Evolutionary conservation across 208 protist species (phyloP).

Genomic region (Baffinella frigidus): DNA sequence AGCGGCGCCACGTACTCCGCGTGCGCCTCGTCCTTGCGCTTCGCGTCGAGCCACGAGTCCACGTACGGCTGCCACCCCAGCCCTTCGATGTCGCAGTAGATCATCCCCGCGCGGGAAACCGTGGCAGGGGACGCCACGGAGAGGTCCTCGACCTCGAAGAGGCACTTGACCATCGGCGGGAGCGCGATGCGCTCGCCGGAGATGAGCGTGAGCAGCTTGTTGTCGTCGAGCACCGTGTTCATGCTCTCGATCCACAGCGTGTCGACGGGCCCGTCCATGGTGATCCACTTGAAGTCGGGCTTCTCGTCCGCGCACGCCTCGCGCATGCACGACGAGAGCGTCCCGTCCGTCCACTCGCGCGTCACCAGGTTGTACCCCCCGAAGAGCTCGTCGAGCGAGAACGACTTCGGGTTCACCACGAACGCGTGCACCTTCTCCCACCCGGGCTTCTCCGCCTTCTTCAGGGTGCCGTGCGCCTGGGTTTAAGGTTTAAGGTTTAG

Average conservation of each 20-base stretch:
- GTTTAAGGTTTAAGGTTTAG: too few relatives aligned
- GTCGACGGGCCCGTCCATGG: conserved; percentile 97
- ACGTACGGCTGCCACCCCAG: conserved; percentile 87
- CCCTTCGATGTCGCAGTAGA: conserved; percentile 91
- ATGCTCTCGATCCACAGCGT: conserved; percentile 99
- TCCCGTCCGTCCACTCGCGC: conserved; percentile 96
- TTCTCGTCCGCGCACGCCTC: conserved; percentile 86
- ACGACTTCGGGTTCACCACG: conserved; percentile 92
- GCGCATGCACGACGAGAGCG: conserved; percentile 89
- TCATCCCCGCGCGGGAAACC: conserved; percentile 96
- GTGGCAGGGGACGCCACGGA: conserved; percentile 95
- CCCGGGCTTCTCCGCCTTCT: conserved; percentile 76
- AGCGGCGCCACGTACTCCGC: conserved; percentile 82
- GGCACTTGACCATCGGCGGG: conserved; percentile 88
- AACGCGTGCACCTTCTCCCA: conserved; percentile 84
- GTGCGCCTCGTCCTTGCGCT: conserved; percentile 74
- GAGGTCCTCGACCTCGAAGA: conserved; percentile 98
- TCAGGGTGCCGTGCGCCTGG: conserved; percentile 71
- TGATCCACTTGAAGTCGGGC: conserved; percentile 91
- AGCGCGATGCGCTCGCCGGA: conserved; percentile 95
- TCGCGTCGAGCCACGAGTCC: conserved; percentile 83
- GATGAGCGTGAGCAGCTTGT: conserved; percentile 97
- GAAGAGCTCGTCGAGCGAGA: conserved; percentile 94
- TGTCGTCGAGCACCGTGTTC: conserved; percentile 99
- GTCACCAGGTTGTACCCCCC: conserved; percentile 92